Percentiles rank a stretch among this genome's conserved stretches.
Evolutionary conservation across 345 rosid genomes (phyloP).

Genomic region (Ricinus communis): DNA sequence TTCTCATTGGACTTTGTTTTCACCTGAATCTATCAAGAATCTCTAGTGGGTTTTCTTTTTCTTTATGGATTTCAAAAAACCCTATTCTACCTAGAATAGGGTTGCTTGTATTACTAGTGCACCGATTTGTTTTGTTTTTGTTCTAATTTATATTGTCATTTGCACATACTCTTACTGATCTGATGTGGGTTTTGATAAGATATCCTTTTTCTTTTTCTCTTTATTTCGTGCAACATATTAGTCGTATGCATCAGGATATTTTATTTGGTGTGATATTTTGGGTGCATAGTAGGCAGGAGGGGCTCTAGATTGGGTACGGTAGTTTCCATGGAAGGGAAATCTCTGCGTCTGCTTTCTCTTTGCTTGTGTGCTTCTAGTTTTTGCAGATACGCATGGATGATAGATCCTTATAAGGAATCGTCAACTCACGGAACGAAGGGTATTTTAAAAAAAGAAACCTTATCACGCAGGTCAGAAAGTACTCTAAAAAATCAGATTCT

Average conservation of each 20-base stretch:
- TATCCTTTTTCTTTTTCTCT: not conserved
- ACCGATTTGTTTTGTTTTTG: not conserved
- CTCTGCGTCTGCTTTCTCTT: not conserved
- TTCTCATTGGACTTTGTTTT: slow-evolving; percentile 18
- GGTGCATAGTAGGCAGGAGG: not conserved
- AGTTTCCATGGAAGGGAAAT: not conserved
- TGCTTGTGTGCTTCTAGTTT: not conserved
- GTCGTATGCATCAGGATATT: not conserved
- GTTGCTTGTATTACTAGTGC: not conserved
- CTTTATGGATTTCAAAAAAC: slow-evolving; percentile 12
- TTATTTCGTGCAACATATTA: not conserved
- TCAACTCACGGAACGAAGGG: slow-evolving; percentile 12
- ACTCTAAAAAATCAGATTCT: not conserved
- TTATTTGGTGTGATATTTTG: slow-evolving; percentile 7
- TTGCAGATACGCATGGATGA: not conserved
- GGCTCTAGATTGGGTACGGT: not conserved
- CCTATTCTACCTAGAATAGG: slow-evolving; percentile 11
- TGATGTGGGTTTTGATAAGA: not conserved
- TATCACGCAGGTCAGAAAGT: slow-evolving; percentile 1
- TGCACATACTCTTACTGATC: not conserved
- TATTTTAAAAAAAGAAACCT: not conserved
- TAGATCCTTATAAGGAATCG: not conserved
- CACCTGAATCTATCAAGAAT: slow-evolving; percentile 31
- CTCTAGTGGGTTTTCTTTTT: slow-evolving; percentile 4
- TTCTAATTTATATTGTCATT: not conserved